Evolutionary conservation across 768 basidiomycete genomes (phyloP), one percentile per base, ranked within the genome.

Genomic region (Daedalea quercina): DNA sequence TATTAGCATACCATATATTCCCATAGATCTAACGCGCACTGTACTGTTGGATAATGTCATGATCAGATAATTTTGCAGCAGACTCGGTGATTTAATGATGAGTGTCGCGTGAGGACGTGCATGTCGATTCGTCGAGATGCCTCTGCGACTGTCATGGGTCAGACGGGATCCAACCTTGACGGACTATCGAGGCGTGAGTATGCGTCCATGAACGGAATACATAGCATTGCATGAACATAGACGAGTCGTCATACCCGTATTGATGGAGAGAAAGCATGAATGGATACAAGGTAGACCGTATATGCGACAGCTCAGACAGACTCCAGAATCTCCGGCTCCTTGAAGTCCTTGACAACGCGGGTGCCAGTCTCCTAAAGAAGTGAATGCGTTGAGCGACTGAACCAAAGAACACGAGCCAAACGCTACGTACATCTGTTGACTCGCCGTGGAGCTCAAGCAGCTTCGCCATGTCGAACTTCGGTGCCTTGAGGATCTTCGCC

Each of bases 401-500:
- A 52, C 11, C 28, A 34, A n/a, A 19, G 37, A 15, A 15, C 37
- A 15, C 19, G 25, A 23, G 37, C 47, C 54, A 41, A 55, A 35
- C 28, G 11, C 44, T 33, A 82, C 93, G 65, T 67, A 94, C 94
- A 64, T 95, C 91, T 64, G 85, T 89, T 62, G 90, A 84, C 72
- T 96, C 94, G 58, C 94, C 93, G 71, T 98, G 96, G 53, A 95
- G 83, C 72, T 99, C 96, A 59, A 98, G 82, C 47, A 98, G 79
- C 76, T 98, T 98, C 59, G 88, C 84, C 52, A 93, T 78, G 71
- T 96, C 94, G 70, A 95, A 94, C 72, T 95, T 96, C 59, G 96
- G 96, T 58, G 94, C 79, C 76, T 97, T 98, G 66, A 99, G 79
- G 69, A 99, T 97, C 82, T 99, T 99, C 63, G 90, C 94, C 79